phyloP scores from a whole-genome alignment of 2,329 filamentous ascomycete species.

The Mycosphaerella sp. region DNA sequence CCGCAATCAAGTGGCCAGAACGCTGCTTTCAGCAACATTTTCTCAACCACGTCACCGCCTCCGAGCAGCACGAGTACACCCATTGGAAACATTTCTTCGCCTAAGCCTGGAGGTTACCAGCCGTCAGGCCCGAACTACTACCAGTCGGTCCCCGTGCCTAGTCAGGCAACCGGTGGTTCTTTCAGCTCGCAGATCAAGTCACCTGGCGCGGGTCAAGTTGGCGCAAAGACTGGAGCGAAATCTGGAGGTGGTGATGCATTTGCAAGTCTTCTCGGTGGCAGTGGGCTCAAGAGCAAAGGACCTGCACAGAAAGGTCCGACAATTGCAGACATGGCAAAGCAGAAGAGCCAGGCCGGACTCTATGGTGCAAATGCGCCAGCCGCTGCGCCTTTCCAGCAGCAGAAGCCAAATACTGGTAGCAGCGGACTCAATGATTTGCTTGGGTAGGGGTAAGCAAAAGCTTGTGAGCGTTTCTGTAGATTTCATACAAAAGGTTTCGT shows the following conservation, averaged over 20 bases:
- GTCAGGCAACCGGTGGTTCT: conserved; percentile 34
- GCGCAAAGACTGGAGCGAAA: conserved; percentile 36
- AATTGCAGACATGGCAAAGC: conserved; percentile 92
- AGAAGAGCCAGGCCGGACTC: conserved; percentile 89
- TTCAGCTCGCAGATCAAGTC: conserved; percentile 40
- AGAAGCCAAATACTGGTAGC: conserved; percentile 30
- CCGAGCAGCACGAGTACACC: conserved; percentile 48
- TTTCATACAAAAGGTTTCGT: background rate
- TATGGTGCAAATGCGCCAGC: conserved; percentile 65
- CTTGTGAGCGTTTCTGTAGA: background rate
- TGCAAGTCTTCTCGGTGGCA: conserved; percentile 69
- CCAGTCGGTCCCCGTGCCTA: conserved; percentile 59
- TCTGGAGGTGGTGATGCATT: conserved; percentile 73
- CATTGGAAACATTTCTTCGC: conserved; percentile 34
- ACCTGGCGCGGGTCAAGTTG: conserved; percentile 33
- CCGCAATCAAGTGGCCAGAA: conserved; percentile 79
- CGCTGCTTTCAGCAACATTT: conserved; percentile 72
- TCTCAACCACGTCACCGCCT: conserved; percentile 74
- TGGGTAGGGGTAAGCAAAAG: conserved; percentile 26
- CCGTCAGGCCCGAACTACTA: conserved; percentile 88
- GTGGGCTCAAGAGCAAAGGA: conserved; percentile 48
- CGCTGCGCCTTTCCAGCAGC: conserved; percentile 10
- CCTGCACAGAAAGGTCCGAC: conserved; percentile 63
- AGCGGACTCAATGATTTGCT: conserved; percentile 41
- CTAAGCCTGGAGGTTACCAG: conserved; percentile 63